phyloP scores from a whole-genome alignment of 208 protist genomes.

The Trypanosoma boissoni region DNA sequence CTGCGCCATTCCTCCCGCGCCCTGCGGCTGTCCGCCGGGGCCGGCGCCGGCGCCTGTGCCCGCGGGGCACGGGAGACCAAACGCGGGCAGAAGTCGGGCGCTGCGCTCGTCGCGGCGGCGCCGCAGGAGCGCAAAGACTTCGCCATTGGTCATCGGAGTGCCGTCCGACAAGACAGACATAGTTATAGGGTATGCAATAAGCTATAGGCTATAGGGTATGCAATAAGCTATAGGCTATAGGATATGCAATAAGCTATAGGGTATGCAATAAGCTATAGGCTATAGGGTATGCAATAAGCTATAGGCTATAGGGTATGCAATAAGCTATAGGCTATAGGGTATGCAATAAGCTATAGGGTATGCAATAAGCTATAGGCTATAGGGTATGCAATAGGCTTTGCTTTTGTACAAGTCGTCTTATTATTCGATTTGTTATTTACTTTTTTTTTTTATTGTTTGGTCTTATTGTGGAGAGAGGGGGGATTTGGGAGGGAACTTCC shows the following conservation, averaged over 20 bases:
- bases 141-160: slow-evolving; percentile 68
- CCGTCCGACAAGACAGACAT: slow-evolving; percentile 72
- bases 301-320: not conserved
- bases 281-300: not conserved
- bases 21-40: slow-evolving; percentile 1
- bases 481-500: too few species aligned
- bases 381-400: not conserved
- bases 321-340: too few species aligned
- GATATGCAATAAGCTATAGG: too few species aligned
- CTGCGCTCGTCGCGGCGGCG: slow-evolving; percentile 80
- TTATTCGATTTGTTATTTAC: not conserved
- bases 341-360: not conserved
- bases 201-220: not conserved
- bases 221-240: not conserved
- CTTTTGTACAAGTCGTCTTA: slow-evolving; percentile 1
- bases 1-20: not conserved
- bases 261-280: not conserved
- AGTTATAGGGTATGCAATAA: not conserved
- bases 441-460: too few species aligned
- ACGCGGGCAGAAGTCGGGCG: slow-evolving; percentile 49
- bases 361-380: not conserved
- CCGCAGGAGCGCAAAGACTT: slow-evolving; percentile 78
- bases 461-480: too few species aligned
- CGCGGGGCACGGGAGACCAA: slow-evolving; percentile 51
- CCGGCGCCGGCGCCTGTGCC: slow-evolving; percentile 8